Evolutionary conservation across 371 early-diverging fungal genomes (phyloP), one percentile per base, ranked within the genome.

Genomic region (Rhizopus delemar): DNA sequence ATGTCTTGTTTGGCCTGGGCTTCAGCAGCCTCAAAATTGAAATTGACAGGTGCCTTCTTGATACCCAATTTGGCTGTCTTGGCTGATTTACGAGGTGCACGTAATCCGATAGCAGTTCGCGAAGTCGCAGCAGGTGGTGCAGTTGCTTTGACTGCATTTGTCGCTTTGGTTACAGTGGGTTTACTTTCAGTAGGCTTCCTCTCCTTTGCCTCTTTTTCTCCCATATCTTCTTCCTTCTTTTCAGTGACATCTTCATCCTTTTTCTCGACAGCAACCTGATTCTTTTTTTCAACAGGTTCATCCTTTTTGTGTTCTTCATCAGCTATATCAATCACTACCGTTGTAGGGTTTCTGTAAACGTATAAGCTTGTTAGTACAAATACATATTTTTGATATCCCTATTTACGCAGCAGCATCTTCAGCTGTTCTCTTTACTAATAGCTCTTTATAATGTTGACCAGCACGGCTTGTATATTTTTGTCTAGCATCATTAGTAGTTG

Each of bases 1-100:
- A 87, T 89, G 66, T 92, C 95, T 57, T 86, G 88, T 64, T 91
- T 92, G 4, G 97, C 98, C 33, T 85, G 82, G 11, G 93, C 90
- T 61, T 93, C 95, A 3, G 93, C 94, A 64, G 90, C 94, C 51
- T 94, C 98, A 81, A 96, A 97, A 71, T 91, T 91, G 63, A 87
- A 80, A 34, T 89, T 89, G 32, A 85, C 83, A 11, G 77, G 73
- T 46, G 88, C 89, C 59, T 90, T 91, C 68, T 90, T 91, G 33
- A 89, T 88, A 8, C 94, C 95, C 12, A 93, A 75, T 57, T 88
- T 90, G 65, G 88, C 87, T n/a, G 86, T 65, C 68, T 88, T 89
- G 2, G 72, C 70, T 39, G 75, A 69, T 53, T 77, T 74, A 45
- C 75, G 59, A 11, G 80, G 68, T 28, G 62, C 64, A 28, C 69